phyloP scores from a whole-genome alignment of 441 rosid species.

The Syzygium syzygioides region DNA sequence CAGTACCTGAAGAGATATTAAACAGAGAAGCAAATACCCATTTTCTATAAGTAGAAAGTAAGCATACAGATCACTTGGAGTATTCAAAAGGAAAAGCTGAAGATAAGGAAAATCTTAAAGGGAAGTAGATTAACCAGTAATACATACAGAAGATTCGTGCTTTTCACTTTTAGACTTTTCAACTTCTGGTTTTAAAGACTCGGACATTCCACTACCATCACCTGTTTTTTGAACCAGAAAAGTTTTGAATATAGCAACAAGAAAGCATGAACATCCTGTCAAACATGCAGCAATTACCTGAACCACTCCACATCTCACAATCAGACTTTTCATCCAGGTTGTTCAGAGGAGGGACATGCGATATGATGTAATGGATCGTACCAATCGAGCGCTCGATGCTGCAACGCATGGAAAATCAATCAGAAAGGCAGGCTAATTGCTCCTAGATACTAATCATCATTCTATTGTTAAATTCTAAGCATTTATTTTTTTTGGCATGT shows the following conservation, averaged over 20 bases:
- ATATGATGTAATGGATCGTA: conserved; percentile 49
- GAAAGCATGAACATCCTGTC: background rate
- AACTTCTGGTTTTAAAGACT: conserved; percentile 18
- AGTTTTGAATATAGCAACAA: background rate
- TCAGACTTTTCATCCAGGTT: conserved; percentile 35
- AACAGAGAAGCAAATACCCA: background rate
- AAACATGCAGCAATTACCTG: conserved; percentile 44
- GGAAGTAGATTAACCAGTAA: background rate
- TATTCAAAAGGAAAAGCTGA: background rate
- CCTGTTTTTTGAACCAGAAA: conserved; percentile 11
- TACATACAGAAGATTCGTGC: conserved; percentile 39
- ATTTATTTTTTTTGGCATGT: background rate
- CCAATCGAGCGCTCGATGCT: conserved; percentile 46
- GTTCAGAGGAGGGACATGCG: conserved; percentile 49
- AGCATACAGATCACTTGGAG: background rate
- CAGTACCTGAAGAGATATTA: conserved; percentile 37
- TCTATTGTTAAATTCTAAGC: background rate
- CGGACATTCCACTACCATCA: conserved; percentile 15
- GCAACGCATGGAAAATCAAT: conserved; percentile 10
- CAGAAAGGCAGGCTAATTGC: background rate
- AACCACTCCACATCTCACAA: conserved; percentile 73
- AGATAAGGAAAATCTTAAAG: background rate
- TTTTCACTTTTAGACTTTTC: conserved; percentile 38
- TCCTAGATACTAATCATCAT: background rate
- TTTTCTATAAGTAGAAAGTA: background rate